These are phyloP conservation scores for Exophiala mesophila DNA, from an alignment of 2,329 filamentous ascomycete species.

Conservation along the genomic window DNA sequence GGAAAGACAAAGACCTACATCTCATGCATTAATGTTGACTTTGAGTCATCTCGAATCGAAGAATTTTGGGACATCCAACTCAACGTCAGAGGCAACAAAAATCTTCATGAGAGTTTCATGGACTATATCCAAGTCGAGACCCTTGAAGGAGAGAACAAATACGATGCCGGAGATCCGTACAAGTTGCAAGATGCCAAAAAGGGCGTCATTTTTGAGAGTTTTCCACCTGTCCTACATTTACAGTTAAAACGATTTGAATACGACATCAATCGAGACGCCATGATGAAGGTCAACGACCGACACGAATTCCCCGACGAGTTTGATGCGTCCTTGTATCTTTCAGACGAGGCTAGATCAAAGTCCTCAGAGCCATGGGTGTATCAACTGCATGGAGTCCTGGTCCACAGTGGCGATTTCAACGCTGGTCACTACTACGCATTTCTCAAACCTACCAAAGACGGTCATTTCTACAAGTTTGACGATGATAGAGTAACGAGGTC, in stretches of 20 bases:
- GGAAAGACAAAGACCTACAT: constrained; percentile 99
- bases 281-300: constrained; percentile 80
- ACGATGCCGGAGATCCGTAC: constrained; percentile 82
- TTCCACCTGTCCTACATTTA: constrained; percentile 88
- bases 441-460: constrained; percentile 86
- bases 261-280: constrained; percentile 89
- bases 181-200: constrained; percentile 96
- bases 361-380: constrained; percentile 86
- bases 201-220: constrained; percentile 93
- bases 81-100: constrained; percentile 91
- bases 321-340: constrained; percentile 74
- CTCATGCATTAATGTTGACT: constrained; percentile 96
- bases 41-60: constrained; percentile 90
- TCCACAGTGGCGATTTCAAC: constrained; percentile 94
- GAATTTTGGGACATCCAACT: constrained; percentile 99
- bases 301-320: constrained; percentile 48
- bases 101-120: constrained; percentile 86
- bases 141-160: constrained; percentile 97
- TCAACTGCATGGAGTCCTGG: constrained; percentile 87
- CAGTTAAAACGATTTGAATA: constrained; percentile 98
- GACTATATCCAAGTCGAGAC: constrained; percentile 97
- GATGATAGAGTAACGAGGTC: constrained; percentile 96
- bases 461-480: constrained; percentile 94
- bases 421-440: constrained; percentile 98
- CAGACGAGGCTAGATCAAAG: constrained; percentile 66